Evolutionary conservation across 2,329 filamentous ascomycete species (phyloP).

Genomic region (Monosporascus sp.): DNA sequence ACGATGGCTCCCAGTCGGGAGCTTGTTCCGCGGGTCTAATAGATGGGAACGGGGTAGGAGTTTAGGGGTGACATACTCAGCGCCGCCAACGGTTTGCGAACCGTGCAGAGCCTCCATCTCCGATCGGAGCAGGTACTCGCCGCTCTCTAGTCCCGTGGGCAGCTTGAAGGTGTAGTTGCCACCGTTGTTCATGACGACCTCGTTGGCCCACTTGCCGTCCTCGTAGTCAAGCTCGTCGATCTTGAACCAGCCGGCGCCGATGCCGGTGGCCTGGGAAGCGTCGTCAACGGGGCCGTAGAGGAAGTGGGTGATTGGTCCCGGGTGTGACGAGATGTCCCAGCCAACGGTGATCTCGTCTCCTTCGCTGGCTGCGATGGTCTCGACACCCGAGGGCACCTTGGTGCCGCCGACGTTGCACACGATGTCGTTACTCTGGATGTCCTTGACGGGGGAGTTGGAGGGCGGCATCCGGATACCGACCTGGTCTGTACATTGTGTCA

Average conservation of each 20-base stretch:
- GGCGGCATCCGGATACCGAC: conserved; percentile 24
- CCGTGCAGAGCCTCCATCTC: conserved; percentile 30
- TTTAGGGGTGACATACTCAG: conserved; percentile 13
- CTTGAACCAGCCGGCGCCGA: conserved; percentile 23
- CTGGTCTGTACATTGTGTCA: conserved; percentile 9
- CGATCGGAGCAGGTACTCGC: conserved; percentile 29
- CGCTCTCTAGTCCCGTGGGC: conserved; percentile 21
- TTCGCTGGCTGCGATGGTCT: conserved; percentile 25
- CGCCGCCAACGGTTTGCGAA: conserved; percentile 20
- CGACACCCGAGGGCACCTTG: conserved; percentile 19
- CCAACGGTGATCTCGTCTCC: conserved; percentile 31
- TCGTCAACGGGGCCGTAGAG: conserved; percentile 40
- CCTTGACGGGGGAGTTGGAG: conserved; percentile 22
- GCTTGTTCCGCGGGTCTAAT: too few relatives aligned
- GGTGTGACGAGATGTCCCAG: conserved; percentile 32
- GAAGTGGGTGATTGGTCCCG: conserved; percentile 31
- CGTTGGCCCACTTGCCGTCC: conserved; percentile 21
- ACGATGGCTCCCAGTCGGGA: too few relatives aligned
- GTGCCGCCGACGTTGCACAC: conserved; percentile 21
- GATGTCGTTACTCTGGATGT: conserved; percentile 20
- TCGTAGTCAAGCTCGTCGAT: conserved; percentile 20
- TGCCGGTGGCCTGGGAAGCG: conserved; percentile 61
- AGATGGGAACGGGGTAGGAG: too few relatives aligned
- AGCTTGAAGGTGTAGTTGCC: conserved; percentile 22
- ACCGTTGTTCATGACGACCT: conserved; percentile 13